A percentile compares a stretch with the other conserved stretches of the same genome.
phyloP scores from a whole-genome alignment of 2,329 filamentous ascomycete species.

The Calonectria montana region DNA sequence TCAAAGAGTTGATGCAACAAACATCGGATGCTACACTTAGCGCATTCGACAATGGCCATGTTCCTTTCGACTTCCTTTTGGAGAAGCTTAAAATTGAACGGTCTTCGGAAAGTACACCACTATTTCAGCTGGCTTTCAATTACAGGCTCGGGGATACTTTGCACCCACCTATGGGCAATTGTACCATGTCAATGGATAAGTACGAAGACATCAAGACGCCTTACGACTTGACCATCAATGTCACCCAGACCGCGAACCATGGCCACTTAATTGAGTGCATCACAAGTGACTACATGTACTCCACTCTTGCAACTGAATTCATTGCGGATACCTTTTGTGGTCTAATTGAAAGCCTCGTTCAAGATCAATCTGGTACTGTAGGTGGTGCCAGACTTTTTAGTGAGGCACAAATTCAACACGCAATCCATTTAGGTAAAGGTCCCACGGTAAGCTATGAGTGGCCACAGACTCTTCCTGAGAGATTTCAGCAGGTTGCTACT shows the following conservation, averaged over 20 bases:
- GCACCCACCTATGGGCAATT: not conserved
- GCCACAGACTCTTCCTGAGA: not conserved
- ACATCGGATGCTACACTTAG: not conserved
- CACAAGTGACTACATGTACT: not conserved
- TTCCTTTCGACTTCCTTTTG: not conserved
- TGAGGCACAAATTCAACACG: not conserved
- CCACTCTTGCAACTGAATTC: not conserved
- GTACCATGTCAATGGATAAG: not conserved
- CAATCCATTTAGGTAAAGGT: not conserved
- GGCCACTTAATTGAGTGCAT: not conserved
- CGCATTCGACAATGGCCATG: not conserved
- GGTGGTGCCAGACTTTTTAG: not conserved
- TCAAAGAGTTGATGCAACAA: not conserved
- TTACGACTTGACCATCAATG: not conserved
- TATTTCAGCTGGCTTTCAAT: not conserved
- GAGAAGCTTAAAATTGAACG: not conserved
- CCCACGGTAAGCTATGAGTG: not conserved
- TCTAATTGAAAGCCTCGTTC: not conserved
- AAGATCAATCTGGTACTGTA: not conserved
- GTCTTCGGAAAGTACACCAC: not conserved
- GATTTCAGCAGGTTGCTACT: not conserved
- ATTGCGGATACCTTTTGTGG: not conserved
- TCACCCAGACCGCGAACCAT: not conserved
- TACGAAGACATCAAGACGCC: not conserved
- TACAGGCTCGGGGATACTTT: not conserved